Evolutionary conservation across 495 filamentous ascomycete genomes (phyloP).

Genomic region (Penicillium psychrofluorescens): DNA sequence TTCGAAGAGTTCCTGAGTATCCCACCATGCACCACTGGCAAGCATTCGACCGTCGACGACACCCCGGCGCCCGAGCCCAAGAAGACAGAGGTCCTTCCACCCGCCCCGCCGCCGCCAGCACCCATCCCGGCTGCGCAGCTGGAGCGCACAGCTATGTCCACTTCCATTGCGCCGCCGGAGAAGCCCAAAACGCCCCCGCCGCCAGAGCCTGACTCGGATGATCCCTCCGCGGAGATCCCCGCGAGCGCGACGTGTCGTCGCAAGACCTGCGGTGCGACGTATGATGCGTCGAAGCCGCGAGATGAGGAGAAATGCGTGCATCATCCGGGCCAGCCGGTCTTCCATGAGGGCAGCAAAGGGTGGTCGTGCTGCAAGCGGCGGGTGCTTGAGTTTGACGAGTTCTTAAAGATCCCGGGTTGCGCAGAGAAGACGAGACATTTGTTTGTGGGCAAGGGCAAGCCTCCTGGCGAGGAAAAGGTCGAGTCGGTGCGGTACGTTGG

Average conservation of each 20-base stretch:
- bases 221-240: slow-evolving; percentile 60
- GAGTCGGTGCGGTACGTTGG: slow-evolving; percentile 61
- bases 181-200: slow-evolving; percentile 55
- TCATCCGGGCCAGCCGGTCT: slow-evolving; percentile 81
- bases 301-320: slow-evolving; percentile 76
- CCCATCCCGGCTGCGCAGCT: slow-evolving; percentile 8
- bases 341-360: slow-evolving; percentile 96
- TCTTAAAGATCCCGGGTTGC: slow-evolving; percentile 91
- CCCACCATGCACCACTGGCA: slow-evolving; percentile 87
- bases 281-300: slow-evolving; percentile 49
- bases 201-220: slow-evolving; percentile 83
- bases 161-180: slow-evolving; percentile 46
- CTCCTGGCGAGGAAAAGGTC: slow-evolving; percentile 45
- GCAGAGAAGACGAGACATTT: slow-evolving; percentile 72
- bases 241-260: slow-evolving; percentile 70
- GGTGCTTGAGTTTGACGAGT: slow-evolving; percentile 95
- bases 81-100: slow-evolving; percentile 27
- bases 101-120: slow-evolving; percentile 16
- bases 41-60: slow-evolving; percentile 81
- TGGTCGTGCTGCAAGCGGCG: slow-evolving; percentile 94
- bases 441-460: slow-evolving; percentile 75
- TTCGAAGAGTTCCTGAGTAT: slow-evolving; percentile 98
- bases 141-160: slow-evolving; percentile 34
- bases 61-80: slow-evolving; percentile 50
- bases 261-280: slow-evolving; percentile 60